phyloP scores from a whole-genome alignment of 371 early-diverging fungal genomes.

The Mucor velutinosus region DNA sequence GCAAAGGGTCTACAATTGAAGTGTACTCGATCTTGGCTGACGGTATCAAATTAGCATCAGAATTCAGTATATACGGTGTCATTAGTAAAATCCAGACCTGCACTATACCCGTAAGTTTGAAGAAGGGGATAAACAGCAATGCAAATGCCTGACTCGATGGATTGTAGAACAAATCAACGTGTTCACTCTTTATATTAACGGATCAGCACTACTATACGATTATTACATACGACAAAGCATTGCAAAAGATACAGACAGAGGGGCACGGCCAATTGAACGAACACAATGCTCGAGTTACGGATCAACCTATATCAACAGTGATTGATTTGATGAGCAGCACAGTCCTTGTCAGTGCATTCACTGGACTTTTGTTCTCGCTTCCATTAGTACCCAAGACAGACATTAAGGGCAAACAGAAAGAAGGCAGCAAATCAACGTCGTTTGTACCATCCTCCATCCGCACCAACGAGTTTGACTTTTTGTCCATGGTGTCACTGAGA shows the following conservation, averaged over 20 bases:
- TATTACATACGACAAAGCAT: background rate
- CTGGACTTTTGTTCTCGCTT: conserved; percentile 17
- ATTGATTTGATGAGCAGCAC: conserved; percentile 6
- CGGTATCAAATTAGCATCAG: conserved; percentile 51
- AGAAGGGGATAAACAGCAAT: background rate
- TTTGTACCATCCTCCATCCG: background rate
- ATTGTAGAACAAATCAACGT: conserved; percentile 13
- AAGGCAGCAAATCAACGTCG: background rate
- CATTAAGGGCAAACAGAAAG: background rate
- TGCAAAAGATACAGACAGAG: conserved; percentile 5
- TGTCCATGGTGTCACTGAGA: conserved; percentile 12
- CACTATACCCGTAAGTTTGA: conserved; percentile 45
- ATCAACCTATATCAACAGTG: conserved; percentile 1
- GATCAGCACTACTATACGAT: conserved; percentile 15
- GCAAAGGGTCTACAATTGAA: conserved; percentile 69
- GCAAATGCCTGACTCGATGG: background rate
- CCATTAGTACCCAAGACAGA: background rate
- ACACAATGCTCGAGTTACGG: background rate
- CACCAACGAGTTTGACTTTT: conserved; percentile 20
- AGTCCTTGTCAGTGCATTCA: conserved; percentile 15
- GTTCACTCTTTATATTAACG: conserved; percentile 25
- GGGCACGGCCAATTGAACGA: conserved; percentile 9
- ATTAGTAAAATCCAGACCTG: conserved; percentile 55
- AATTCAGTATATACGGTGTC: conserved; percentile 65
- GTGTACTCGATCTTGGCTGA: conserved; percentile 48